A percentile compares a stretch with the other conserved stretches of the same genome.
Evolutionary conservation across 768 basidiomycete genomes (phyloP).

Genomic region (Phaeotremella fagi): DNA sequence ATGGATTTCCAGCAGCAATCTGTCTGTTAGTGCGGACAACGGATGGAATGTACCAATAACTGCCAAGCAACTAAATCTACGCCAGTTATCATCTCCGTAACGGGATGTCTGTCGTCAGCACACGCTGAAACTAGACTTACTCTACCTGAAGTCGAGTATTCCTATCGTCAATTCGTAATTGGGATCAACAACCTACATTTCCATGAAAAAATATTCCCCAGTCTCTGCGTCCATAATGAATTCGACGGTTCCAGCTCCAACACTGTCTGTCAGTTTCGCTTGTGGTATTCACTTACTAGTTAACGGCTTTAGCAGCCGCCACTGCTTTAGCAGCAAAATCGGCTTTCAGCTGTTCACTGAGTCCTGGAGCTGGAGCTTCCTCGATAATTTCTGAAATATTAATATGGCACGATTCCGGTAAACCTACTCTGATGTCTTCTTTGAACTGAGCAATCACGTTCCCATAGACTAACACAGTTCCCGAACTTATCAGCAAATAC

Average conservation of each 20-base stretch:
- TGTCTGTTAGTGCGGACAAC: slow-evolving; percentile 32
- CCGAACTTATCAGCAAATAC: slow-evolving; percentile 81
- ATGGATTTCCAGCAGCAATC: slow-evolving; percentile 82
- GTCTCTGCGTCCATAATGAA: slow-evolving; percentile 95
- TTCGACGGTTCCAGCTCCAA: slow-evolving; percentile 52
- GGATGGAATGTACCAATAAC: slow-evolving; percentile 58
- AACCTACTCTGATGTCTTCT: slow-evolving; percentile 75
- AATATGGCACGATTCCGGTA: slow-evolving; percentile 59
- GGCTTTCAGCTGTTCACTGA: slow-evolving; percentile 69
- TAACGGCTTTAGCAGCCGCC: slow-evolving; percentile 85
- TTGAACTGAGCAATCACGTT: slow-evolving; percentile 88
- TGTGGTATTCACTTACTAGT: slow-evolving; percentile 52
- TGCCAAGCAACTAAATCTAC: slow-evolving; percentile 95
- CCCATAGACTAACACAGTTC: slow-evolving; percentile 89
- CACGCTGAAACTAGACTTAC: slow-evolving; percentile 3
- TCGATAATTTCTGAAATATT: slow-evolving; percentile 43
- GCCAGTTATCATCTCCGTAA: slow-evolving; percentile 92
- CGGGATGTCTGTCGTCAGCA: slow-evolving; percentile 57
- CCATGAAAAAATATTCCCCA: slow-evolving; percentile 86
- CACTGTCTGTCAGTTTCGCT: slow-evolving; percentile 9
- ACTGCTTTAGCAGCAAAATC: slow-evolving; percentile 82
- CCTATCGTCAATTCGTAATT: slow-evolving; percentile 14
- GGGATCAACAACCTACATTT: slow-evolving; percentile 61
- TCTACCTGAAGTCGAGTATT: slow-evolving; percentile 45
- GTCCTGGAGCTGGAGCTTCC: slow-evolving; percentile 84